Conservation (phyloP, 1,139 yeast species). For the Kodamaea plutei region DNA sequence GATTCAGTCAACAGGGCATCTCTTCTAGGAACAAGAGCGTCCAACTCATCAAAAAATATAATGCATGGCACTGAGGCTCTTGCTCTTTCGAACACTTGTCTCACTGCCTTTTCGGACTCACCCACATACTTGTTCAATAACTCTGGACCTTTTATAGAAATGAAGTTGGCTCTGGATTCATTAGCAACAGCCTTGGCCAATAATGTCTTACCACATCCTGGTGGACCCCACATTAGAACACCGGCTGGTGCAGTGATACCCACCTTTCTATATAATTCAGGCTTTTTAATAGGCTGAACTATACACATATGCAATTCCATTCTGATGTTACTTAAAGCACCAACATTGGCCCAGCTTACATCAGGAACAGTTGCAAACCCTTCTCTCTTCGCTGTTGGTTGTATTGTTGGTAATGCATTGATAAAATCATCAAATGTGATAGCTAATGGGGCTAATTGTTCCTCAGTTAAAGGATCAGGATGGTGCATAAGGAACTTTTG, state of each 20-base stretch:
- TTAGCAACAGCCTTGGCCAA: conserved; percentile 98
- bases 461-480: conserved; percentile 73
- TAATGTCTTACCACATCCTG: conserved; percentile 97
- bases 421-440: conserved; percentile 79
- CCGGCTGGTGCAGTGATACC: conserved; percentile 98
- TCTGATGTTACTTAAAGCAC: conserved; percentile 77
- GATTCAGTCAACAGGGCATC: conserved; percentile 86
- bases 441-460: conserved; percentile 69
- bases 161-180: conserved; percentile 94
- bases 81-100: conserved; percentile 93
- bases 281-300: conserved; percentile 92
- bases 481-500: conserved; percentile 68
- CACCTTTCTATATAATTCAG: conserved; percentile 82
- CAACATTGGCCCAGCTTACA: conserved; percentile 93
- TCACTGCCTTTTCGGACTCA: conserved; percentile 89
- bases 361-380: conserved; percentile 99
- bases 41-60: conserved; percentile 92
- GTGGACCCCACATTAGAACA: conserved; percentile 98
- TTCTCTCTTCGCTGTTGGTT: conserved; percentile 97
- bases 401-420: conserved; percentile 84
- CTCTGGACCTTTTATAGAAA: conserved; percentile 96
- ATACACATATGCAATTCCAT: conserved; percentile 95
- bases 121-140: conserved; percentile 92
- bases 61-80: conserved; percentile 94
- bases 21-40: conserved; percentile 92